Evolutionary conservation across 2,329 filamentous ascomycete genomes (phyloP), one percentile per base, ranked within the genome.

Genomic region (Aplosporella prunicola): DNA sequence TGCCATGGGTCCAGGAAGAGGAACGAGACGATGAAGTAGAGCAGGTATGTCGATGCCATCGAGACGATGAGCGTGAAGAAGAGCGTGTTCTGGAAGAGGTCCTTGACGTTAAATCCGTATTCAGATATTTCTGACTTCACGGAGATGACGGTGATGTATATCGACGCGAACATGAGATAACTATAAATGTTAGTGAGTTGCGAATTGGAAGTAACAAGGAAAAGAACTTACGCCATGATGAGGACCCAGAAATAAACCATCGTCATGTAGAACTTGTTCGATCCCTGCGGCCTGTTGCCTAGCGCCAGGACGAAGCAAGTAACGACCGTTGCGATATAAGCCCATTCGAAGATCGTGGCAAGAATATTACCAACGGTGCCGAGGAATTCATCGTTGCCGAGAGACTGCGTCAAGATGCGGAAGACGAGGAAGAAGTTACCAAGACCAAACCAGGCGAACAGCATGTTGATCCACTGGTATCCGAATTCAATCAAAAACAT

Each of bases 351-450:
- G 9, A 95, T 72, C 18, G 96, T 79, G 38, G 87, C 82, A 2
- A 98, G 69, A 41, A 94, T 78, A 25, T 76, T 76, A 37, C 91
- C 91, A 8, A 76, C 76, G 4, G 73, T 78, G 32, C 87, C 85
- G 2, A 95, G 72, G 17, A 95, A 71, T 20, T 72, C 60, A 0
- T 64, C 51, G 17, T 74, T 71, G 30, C 85, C 82, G 47, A 98
- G 68, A 52, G 88, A 94, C 9, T 78, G 81, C 1, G 89, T 96
- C 46, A 98, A 68, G 56, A 98, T 96, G 61, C 88, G 88, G 69
- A 98, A 98, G 49, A 98, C 89, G 55, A 98, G 67, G 74, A 96
- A 98, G 73, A 98, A 98, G 66, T 98, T 98, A 55, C 91, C 77
- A 54, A 96, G 91, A 51, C 82, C 86, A 57, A 98, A 96, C 91